These are phyloP conservation scores for Colletotrichum graminicola DNA, from an alignment of 2,329 filamentous ascomycete genomes.

Conservation along the genomic window DNA sequence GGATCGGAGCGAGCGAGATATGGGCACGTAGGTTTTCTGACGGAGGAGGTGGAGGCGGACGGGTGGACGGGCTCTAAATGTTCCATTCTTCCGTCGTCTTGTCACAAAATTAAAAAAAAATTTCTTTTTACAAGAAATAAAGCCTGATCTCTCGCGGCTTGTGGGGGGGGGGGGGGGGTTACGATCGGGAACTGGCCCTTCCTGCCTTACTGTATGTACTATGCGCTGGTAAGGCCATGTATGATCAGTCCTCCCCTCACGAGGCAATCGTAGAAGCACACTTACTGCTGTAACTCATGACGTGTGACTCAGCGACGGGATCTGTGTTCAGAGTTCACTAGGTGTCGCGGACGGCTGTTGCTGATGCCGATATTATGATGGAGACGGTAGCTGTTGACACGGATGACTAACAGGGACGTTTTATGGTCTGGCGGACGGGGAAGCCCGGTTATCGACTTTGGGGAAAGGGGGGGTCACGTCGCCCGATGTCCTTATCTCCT, in stretches of 20 bases:
- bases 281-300: neutral
- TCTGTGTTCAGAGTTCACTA: neutral
- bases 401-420: neutral
- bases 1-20: conserved; percentile 1
- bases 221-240: neutral
- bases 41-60: neutral
- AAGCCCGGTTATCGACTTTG: neutral
- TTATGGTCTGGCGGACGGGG: neutral
- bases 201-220: no score
- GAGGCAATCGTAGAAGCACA: neutral
- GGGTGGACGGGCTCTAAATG: neutral
- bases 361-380: neutral
- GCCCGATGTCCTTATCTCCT: neutral
- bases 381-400: neutral
- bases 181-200: neutral
- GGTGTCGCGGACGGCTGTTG: neutral
- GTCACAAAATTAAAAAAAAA: neutral
- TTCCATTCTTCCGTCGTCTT: no score
- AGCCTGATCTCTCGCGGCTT: neutral
- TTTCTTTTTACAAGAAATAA: neutral
- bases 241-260: neutral
- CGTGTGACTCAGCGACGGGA: neutral
- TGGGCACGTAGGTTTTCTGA: neutral
- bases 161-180: no score
- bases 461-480: neutral